Evolutionary conservation across 345 rosid species (phyloP), one percentile per base, ranked within the genome.

Genomic region (Cardamine resedifolia): DNA sequence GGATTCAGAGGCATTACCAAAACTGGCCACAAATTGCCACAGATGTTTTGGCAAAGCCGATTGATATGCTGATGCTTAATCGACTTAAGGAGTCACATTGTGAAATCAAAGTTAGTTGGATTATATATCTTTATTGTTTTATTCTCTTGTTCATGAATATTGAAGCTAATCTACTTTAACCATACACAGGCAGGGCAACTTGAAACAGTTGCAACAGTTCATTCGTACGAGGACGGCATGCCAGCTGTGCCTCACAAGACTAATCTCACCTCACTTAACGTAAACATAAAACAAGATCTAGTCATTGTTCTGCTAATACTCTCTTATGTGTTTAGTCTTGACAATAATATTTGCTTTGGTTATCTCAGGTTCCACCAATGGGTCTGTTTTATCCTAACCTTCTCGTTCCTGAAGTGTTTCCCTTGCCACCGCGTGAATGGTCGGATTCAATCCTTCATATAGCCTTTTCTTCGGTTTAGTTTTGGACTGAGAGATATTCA

Each of bases 1-100:
- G 99, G 99, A 90, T 88, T 60, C 99, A 95, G 74, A 90, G 86
- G 80, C 96, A 88, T 84, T 89, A 90, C 84, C 96, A 95, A 76
- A 88, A 87, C 3, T 95, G 99, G 99, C 94, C 96, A 59, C 88
- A 91, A 78, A 81, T 90, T 76, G 81, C 73, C 71, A 88, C 90
- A 16, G 98, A 95, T 73, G 75, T 84, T 75, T 80, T 90, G 78
- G 84, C 84, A 55, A 95, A 86, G 77, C 96, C 97, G 43, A 77
- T 95, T 36, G 97, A 95, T 80, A 65, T 90, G 66, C 68, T 87
- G 81, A 90, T 86, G 99, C 85, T 95, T 49, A 95, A 88, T 61
- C 83, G 61, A 79, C 80, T 95, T 47, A 91, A 88, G 81, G 99
- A 90, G 75, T 83, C 92, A 2, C 78, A 83, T 74, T 95, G 96